phyloP scores from a whole-genome alignment of 2,329 filamentous ascomycete species.

The Rhinocladiella similis region DNA sequence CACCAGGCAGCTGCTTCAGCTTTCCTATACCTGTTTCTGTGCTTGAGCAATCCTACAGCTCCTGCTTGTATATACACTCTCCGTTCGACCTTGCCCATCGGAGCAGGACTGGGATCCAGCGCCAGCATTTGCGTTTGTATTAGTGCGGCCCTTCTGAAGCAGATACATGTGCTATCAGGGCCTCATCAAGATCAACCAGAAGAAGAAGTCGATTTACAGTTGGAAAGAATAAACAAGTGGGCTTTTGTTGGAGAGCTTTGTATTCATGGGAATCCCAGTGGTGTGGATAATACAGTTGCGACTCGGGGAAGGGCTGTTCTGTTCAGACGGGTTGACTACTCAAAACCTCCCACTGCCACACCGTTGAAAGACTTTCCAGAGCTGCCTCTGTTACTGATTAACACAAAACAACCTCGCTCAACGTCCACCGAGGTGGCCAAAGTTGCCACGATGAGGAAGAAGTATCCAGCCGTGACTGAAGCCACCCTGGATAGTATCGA shows the following conservation, averaged over 20 bases:
- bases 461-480: constrained; percentile 75
- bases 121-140: constrained; percentile 93
- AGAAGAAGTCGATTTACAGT: constrained; percentile 82
- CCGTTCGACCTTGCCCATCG: constrained; percentile 89
- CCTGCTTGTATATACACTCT: constrained; percentile 85
- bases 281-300: constrained; percentile 94
- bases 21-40: constrained; percentile 92
- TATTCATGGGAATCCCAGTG: constrained; percentile 95
- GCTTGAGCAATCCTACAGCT: constrained; percentile 75
- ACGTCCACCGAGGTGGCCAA: constrained; percentile 85
- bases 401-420: constrained; percentile 84
- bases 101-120: constrained; percentile 87
- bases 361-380: constrained; percentile 87
- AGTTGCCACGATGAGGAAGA: constrained; percentile 69
- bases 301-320: constrained; percentile 92
- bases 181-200: constrained; percentile 89
- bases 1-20: constrained; percentile 78
- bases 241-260: constrained; percentile 96
- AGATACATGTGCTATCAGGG: constrained; percentile 82
- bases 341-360: constrained; percentile 72
- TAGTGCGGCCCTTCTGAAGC: constrained; percentile 77
- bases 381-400: constrained; percentile 82
- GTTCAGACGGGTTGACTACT: constrained; percentile 78
- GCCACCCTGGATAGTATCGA: constrained; percentile 85
- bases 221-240: constrained; percentile 97